Evolutionary conservation across 225 moss, liverwort and hornwort genomes (phyloP).

Genomic region (Polytrichum formosum): DNA sequence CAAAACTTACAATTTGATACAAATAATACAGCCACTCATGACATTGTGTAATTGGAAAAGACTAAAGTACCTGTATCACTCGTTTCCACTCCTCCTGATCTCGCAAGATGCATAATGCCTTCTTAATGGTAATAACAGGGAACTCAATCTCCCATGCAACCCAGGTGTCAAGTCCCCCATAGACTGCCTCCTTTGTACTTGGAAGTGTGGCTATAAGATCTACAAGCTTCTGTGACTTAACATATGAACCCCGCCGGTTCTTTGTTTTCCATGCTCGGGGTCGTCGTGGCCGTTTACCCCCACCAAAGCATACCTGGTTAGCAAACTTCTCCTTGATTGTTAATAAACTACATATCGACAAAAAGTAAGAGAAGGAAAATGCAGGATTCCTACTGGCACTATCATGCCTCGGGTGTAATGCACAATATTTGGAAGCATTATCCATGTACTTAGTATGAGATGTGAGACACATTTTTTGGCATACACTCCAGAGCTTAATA

Average conservation of each 20-base stretch:
- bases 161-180: slow-evolving; percentile 82
- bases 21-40: too few species aligned
- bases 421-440: neutral
- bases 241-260: slow-evolving; percentile 63
- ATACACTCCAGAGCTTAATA: too few species aligned
- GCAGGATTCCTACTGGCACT: slow-evolving; percentile 1
- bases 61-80: slow-evolving; percentile 66
- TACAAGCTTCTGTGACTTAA: slow-evolving; percentile 73
- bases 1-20: too few species aligned
- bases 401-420: neutral
- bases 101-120: slow-evolving; percentile 56
- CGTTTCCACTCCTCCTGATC: slow-evolving; percentile 65
- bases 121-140: slow-evolving; percentile 86
- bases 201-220: slow-evolving; percentile 48
- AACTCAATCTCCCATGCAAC: slow-evolving; percentile 99
- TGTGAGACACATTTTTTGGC: too few species aligned
- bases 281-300: slow-evolving; percentile 72
- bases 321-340: slow-evolving; percentile 5
- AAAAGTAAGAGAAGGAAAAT: neutral
- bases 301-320: slow-evolving; percentile 75
- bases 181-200: slow-evolving; percentile 90
- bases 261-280: slow-evolving; percentile 90
- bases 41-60: too few species aligned
- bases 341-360: neutral
- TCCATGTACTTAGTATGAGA: too few species aligned